Evolutionary conservation across 2,329 filamentous ascomycete species (phyloP).

Genomic region (Sporothrix pseudoabietina): DNA sequence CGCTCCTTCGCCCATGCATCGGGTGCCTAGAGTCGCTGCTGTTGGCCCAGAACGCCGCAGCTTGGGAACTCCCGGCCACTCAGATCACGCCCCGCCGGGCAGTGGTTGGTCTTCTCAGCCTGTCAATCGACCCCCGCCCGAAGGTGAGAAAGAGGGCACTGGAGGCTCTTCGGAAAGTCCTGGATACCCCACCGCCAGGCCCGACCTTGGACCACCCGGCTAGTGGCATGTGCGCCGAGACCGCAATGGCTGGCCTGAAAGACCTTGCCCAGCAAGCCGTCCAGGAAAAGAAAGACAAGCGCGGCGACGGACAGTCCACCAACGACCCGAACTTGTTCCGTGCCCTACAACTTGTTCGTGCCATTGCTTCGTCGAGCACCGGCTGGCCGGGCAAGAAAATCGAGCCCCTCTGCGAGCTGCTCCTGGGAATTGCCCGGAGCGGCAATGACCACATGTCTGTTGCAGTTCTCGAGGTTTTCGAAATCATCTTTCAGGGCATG

Average conservation of each 20-base stretch:
- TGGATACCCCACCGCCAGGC: slow-evolving; percentile 84
- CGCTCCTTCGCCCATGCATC: slow-evolving; percentile 82
- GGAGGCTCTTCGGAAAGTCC: slow-evolving; percentile 80
- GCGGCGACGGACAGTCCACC: slow-evolving; percentile 54
- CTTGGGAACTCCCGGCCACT: slow-evolving; percentile 83
- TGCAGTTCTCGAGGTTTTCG: slow-evolving; percentile 95
- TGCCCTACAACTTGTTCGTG: slow-evolving; percentile 87
- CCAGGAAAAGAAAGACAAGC: slow-evolving; percentile 69
- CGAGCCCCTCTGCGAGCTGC: slow-evolving; percentile 83
- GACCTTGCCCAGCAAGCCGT: slow-evolving; percentile 68
- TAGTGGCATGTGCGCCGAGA: slow-evolving; percentile 94
- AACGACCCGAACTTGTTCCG: slow-evolving; percentile 88
- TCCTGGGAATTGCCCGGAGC: slow-evolving; percentile 84
- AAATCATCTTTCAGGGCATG: slow-evolving; percentile 94
- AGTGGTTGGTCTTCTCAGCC: slow-evolving; percentile 79
- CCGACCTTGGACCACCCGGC: slow-evolving; percentile 93
- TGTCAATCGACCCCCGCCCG: slow-evolving; percentile 83
- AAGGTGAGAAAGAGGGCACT: slow-evolving; percentile 94
- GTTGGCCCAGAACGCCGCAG: slow-evolving; percentile 79
- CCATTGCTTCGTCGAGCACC: slow-evolving; percentile 79
- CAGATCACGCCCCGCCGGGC: slow-evolving; percentile 85
- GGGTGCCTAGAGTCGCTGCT: slow-evolving; percentile 92
- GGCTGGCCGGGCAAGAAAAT: slow-evolving; percentile 98
- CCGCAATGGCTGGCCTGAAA: slow-evolving; percentile 76
- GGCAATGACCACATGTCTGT: slow-evolving; percentile 96